Evolutionary conservation across 2,329 filamentous ascomycete species (phyloP), one percentile per base, ranked within the genome.

Genomic region (Blastomyces percursus): DNA sequence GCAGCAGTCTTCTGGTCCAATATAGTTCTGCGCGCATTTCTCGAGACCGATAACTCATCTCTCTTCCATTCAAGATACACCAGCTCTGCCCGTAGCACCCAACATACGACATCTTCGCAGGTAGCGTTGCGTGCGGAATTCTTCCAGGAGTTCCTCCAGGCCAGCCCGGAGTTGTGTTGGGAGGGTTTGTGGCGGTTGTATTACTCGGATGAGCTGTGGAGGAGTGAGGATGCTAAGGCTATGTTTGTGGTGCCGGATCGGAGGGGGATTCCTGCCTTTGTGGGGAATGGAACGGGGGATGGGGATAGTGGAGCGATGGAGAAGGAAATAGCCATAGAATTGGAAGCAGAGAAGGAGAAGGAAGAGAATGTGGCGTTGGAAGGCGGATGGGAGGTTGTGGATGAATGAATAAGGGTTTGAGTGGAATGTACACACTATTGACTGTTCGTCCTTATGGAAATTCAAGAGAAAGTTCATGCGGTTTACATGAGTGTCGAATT

Each of bases 1-100:
- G 67, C 69, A 54, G 64, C 66, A 16, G 66, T 68, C 61, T 73
- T 74, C 24, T 73, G 72, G 72, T 67, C 68, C 0, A 70, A 68
- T 60, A 66, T 71, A 40, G 64, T 70, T 0, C 65, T 71, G 11
- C 51, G 65, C 1, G 65, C 44, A 14, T 70, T 60, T 58, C 65
- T 19, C 44, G 62, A 30, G 12, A 12, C 61, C 42, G 3, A 42
- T 8, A 0, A 4, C 5, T 50, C 21, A 24, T 30, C 50, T 8
- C 24, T 27, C 9, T 54, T 16, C 38, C 21, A 21, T 7, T 4
- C 24, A 24, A 44, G 12, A 35, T 27, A 19, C 24, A 38, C 1
- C 40, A 58, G 40, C n/a, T 0, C 16, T 54, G 14, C 27, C 11
- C 21, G 8, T 19, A 5, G 12, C 32, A 7, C 24, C n/a, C 50